Base-by-base conservation (phyloP, 108 stramenopile species). In the Heterococcus sp. region DNA sequence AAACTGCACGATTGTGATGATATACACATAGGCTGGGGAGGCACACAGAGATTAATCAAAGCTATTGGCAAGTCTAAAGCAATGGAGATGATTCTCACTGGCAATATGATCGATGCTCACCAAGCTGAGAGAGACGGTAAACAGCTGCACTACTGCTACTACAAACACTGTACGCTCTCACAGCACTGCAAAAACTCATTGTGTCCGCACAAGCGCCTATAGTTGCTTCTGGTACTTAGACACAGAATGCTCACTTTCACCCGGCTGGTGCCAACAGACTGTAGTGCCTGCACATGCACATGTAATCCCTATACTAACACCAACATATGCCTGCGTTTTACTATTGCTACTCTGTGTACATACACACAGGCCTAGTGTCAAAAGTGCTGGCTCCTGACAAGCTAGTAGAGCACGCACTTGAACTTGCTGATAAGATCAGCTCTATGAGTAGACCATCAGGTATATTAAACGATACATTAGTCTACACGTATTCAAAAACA, bases 31-130 rank as follows among this genome's bases (percentile, higher is more conserved):
- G 77, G 85, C 8, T 88, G 73, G 14, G 98, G 98, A 35, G 98
- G 98, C 3, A 97, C 98, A 0, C 98, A 99, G 87, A 87, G 98
- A 11, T 82, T 99, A 68, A 92, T 95, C 64, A 91, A 94, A 37
- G 94, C 95, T 0, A 90, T 99, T 65, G 98, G 98, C 11, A 99
- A 99, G 86, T 92, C 94, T 67, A 99, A 97, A 86, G 93, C 95
- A 65, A 99, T 99, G 98, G 91, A 96, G 78, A 93, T 97, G 94
- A 76, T 91, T 32, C 85, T 99, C 83, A 97, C 98, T 14, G 98
- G 95, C 2, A 92, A 93, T 74, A 87, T 91, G 73, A 94, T 97
- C 31, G 84, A 69, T 78, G 97, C 97, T n/a, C 85, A 95, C 65
- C 92, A 93, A 76, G 95, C 95, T 0, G 89, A 91, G 68, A 78